Percentiles rank a stretch among this genome's conserved stretches.
Evolutionary conservation across 768 basidiomycete species (phyloP).

Genomic region (Trichaptum fuscoviolaceum): DNA sequence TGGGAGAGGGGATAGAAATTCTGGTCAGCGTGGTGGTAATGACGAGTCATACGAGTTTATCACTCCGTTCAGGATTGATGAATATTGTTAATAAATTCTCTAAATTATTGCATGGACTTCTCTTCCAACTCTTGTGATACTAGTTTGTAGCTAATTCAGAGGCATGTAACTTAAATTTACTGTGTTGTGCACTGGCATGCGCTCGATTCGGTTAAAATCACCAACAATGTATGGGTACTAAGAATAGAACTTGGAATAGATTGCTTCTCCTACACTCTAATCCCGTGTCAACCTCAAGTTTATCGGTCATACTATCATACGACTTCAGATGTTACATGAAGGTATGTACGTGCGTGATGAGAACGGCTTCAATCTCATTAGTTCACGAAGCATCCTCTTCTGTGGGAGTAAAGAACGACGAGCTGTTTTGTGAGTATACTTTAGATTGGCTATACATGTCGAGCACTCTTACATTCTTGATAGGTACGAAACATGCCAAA

Average conservation of each 20-base stretch:
- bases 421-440: constrained; percentile 1
- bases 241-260: too few relatives aligned
- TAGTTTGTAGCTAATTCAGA: too few relatives aligned
- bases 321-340: background rate
- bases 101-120: background rate
- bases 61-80: constrained; percentile 75
- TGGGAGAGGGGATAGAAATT: constrained; percentile 39
- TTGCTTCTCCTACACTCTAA: too few relatives aligned
- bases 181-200: too few relatives aligned
- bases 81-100: constrained; percentile 47
- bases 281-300: too few relatives aligned
- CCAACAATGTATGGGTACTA: too few relatives aligned
- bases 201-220: too few relatives aligned
- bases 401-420: background rate
- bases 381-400: background rate
- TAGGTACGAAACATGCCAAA: constrained; percentile 34
- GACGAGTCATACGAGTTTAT: constrained; percentile 79
- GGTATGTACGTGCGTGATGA: background rate
- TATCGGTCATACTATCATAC: background rate
- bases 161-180: too few relatives aligned
- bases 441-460: background rate
- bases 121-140: background rate
- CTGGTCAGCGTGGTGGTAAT: constrained; percentile 49
- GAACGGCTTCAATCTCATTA: background rate
- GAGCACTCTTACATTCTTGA: background rate